Conservation (phyloP, 805 yeast species). For the Teunomyces kruisii region DNA sequence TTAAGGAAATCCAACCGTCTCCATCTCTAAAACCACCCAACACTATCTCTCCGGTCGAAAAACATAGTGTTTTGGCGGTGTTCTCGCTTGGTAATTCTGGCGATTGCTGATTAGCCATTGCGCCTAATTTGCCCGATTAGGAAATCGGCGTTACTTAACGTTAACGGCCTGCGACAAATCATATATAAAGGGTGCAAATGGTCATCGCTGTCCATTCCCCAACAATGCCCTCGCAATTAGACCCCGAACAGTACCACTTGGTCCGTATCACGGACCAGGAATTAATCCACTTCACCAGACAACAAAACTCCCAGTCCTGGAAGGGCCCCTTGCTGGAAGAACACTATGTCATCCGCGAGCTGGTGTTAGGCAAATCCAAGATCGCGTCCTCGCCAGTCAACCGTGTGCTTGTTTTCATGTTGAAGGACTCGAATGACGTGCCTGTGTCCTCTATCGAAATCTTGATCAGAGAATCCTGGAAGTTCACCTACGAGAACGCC, state of each 20-base stretch:
- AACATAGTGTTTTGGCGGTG: too few relatives aligned
- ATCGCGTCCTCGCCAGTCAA: conserved; percentile 17
- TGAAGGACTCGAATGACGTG: conserved; percentile 15
- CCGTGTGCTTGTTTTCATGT: conserved; percentile 24
- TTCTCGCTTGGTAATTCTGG: too few relatives aligned
- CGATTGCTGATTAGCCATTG: background rate
- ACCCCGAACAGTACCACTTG: conserved; percentile 13
- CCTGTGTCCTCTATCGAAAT: conserved; percentile 37
- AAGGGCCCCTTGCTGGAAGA: conserved; percentile 30
- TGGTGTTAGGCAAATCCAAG: conserved; percentile 24
- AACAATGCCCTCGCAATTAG: background rate
- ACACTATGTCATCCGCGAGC: conserved; percentile 37
- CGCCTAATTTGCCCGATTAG: conserved; percentile 4
- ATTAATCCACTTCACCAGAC: conserved; percentile 31
- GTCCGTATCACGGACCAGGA: conserved; percentile 21
- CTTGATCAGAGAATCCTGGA: conserved; percentile 29
- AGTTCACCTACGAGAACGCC: conserved; percentile 16
- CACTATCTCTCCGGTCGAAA: background rate
- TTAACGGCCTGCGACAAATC: background rate
- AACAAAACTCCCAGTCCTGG: conserved; percentile 37
- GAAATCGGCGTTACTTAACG: conserved; percentile 4
- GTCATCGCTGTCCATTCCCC: background rate
- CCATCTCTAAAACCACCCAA: background rate
- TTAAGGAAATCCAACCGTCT: background rate
- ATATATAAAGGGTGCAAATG: background rate